phyloP scores from a whole-genome alignment of 371 early-diverging fungal genomes.

The Mortierella sp. region DNA sequence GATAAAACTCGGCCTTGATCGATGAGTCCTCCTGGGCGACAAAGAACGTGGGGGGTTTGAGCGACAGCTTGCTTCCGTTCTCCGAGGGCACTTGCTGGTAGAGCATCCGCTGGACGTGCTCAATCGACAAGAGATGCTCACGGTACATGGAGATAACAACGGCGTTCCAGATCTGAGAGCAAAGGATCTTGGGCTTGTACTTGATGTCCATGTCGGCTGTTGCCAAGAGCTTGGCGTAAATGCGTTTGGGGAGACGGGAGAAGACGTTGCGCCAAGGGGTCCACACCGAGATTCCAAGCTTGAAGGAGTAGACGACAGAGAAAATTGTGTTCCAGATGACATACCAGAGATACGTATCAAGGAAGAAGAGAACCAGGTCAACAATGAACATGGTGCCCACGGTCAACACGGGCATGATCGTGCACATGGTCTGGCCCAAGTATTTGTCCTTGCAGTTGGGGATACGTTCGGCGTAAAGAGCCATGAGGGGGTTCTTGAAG shows the following conservation, averaged over 20 bases:
- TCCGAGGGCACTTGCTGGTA: slow-evolving; percentile 81
- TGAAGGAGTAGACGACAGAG: slow-evolving; percentile 82
- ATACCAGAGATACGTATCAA: slow-evolving; percentile 94
- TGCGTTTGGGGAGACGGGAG: slow-evolving; percentile 83
- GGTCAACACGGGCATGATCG: slow-evolving; percentile 77
- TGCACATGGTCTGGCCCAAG: slow-evolving; percentile 66
- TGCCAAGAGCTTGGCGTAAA: slow-evolving; percentile 82
- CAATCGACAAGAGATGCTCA: slow-evolving; percentile 84
- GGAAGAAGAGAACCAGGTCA: slow-evolving; percentile 84
- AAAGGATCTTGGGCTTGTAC: slow-evolving; percentile 79
- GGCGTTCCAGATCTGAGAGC: slow-evolving; percentile 91
- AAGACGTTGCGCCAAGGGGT: slow-evolving; percentile 91
- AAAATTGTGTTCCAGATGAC: slow-evolving; percentile 87
- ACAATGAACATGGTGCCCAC: slow-evolving; percentile 83
- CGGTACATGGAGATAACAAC: slow-evolving; percentile 88
- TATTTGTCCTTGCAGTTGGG: slow-evolving; percentile 70
- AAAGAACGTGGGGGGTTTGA: slow-evolving; percentile 87
- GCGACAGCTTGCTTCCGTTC: slow-evolving; percentile 70
- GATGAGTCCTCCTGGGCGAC: slow-evolving; percentile 85
- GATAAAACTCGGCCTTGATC: slow-evolving; percentile 81
- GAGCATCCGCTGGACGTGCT: slow-evolving; percentile 80
- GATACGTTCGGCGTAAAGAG: slow-evolving; percentile 68
- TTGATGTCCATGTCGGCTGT: slow-evolving; percentile 78
- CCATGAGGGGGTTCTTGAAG: slow-evolving; percentile 82
- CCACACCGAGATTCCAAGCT: slow-evolving; percentile 88